Base-by-base conservation (phyloP, 805 yeast genomes). In the Wickerhamomyces chambardii region DNA sequence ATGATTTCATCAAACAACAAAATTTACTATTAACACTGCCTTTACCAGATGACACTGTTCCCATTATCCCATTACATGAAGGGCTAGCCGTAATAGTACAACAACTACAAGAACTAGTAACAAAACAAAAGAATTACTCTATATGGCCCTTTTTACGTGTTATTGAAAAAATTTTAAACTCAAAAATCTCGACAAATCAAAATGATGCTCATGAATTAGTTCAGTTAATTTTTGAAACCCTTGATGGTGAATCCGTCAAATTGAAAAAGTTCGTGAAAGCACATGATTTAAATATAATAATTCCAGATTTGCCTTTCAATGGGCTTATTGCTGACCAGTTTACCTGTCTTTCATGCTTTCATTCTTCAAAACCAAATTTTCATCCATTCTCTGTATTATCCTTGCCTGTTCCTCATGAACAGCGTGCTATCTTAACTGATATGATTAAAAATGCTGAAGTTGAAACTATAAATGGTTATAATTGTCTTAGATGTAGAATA, bases 141-240 rank as follows among this genome's bases (percentile, higher is more conserved):
- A 87, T 85, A 1, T 81, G 95, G 89, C 79, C 84, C 2, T 70
- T 89, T 33, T 60, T 90, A 15, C 79, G 70, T 35, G 78, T 75
- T 10, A 58, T 92, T 34, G 97, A 90, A 50, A 56, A 55, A 9
- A 77, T 83, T 14, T 83, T 79, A 58, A 72, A 77, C 36, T 78
- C 89, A 4, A 75, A 73, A 43, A 78, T 92, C 19, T 78, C 95
- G 3, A 63, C 82, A 26, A 74, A 73, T 31, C 98, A 92, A 55
- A 95, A 90, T 50, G 98, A 90, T 60, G 96, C 97, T 0, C 97
- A 92, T 48, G 98, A 90, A 50, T 66, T 92, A 43, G 71, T 90
- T 22, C 95, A 86, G 52, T 58, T 85, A 35, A 67, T 89, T 16
- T 60, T 90, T 17, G 95, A 89, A 48, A 78, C 90, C 0, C 61